Conservation (phyloP, 768 basidiomycete genomes). For the Leccinum ochraceum region DNA sequence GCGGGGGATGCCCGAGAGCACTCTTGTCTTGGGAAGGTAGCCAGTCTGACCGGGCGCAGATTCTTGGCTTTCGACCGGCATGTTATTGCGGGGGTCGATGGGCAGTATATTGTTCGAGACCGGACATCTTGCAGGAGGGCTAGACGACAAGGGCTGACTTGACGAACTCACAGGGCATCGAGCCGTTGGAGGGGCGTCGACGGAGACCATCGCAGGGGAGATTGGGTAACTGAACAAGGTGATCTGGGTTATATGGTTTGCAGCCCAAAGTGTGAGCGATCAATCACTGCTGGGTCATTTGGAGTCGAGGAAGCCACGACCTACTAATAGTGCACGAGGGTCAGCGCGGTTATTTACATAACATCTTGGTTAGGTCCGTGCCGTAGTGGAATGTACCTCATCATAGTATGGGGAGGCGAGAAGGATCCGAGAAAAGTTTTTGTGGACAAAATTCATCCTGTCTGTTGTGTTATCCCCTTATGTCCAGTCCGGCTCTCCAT, state of each 20-base stretch:
- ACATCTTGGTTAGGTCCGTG: not conserved
- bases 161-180: slow-evolving; percentile 6
- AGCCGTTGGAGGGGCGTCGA: not conserved
- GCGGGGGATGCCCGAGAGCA: slow-evolving; percentile 10
- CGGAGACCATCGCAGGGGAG: not conserved
- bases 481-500: too few relatives aligned
- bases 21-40: slow-evolving; percentile 2
- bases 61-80: slow-evolving; percentile 15
- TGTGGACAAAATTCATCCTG: not conserved
- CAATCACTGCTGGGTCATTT: not conserved
- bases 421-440: not conserved
- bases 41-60: slow-evolving; percentile 1
- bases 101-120: not conserved
- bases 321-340: not conserved
- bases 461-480: too few relatives aligned
- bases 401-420: too few relatives aligned
- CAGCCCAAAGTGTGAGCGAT: not conserved
- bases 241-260: not conserved
- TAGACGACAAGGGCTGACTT: not conserved
- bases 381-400: too few relatives aligned
- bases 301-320: not conserved
- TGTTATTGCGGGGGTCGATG: slow-evolving; percentile 12
- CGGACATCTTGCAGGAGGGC: slow-evolving; percentile 6
- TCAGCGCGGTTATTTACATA: not conserved
- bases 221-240: not conserved